Evolutionary conservation across 257 asterid species (phyloP).

Genomic region (Thymus quinquecostatus): DNA sequence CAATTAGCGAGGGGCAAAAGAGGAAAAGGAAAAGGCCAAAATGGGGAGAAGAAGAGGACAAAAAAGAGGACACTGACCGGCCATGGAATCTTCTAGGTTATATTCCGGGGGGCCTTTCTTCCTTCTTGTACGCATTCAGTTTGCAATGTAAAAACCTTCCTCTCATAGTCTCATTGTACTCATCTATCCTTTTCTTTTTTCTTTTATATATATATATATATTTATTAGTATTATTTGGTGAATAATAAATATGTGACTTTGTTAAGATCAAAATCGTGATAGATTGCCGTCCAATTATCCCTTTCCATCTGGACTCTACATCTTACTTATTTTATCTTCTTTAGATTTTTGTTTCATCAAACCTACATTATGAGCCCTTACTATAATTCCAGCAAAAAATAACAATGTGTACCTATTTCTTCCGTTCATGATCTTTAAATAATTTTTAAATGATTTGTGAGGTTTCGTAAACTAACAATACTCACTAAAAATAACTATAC

Average conservation of each 20-base stretch:
- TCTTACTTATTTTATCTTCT: background rate
- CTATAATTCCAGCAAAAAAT: too few species aligned
- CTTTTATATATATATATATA: background rate
- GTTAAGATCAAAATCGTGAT: background rate
- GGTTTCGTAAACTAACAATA: too few species aligned
- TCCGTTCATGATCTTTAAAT: too few species aligned
- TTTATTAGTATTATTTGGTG: background rate
- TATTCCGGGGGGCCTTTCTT: conserved; percentile 30
- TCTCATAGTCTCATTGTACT: conserved; percentile 1
- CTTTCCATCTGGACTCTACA: background rate
- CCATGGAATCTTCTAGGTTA: conserved; percentile 42
- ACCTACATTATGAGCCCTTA: too few species aligned
- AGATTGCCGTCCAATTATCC: background rate
- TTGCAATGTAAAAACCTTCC: background rate
- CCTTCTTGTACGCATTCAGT: background rate
- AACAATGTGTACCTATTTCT: too few species aligned
- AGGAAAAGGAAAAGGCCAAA: conserved; percentile 22
- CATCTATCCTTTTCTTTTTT: background rate
- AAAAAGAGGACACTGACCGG: conserved; percentile 37
- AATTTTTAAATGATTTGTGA: too few species aligned
- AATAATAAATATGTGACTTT: background rate
- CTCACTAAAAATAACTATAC: too few species aligned
- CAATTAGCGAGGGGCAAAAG: background rate
- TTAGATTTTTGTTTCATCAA: background rate
- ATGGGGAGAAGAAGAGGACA: conserved; percentile 30